Evolutionary conservation across 768 basidiomycete genomes (phyloP).

Genomic region (Ephemerocybe angulata): DNA sequence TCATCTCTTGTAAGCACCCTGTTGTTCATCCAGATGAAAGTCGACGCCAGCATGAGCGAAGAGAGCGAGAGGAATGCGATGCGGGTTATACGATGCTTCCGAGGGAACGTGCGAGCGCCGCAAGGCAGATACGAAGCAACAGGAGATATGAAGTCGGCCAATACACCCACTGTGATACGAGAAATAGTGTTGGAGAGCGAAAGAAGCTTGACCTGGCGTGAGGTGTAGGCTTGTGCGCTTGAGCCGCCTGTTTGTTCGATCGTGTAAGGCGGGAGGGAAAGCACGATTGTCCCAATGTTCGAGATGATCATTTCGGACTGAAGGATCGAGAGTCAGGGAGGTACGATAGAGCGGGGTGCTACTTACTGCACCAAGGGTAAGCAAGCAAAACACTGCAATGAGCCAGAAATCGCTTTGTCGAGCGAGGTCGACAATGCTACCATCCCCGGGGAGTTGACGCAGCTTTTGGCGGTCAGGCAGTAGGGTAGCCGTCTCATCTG

Average conservation of each 20-base stretch:
- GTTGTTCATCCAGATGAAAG: conserved; percentile 55
- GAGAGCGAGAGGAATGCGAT: conserved; percentile 55
- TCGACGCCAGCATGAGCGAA: conserved; percentile 43
- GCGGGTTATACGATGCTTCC: conserved; percentile 58
- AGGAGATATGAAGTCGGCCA: conserved; percentile 74
- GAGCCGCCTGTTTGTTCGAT: conserved; percentile 12
- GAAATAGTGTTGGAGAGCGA: conserved; percentile 71
- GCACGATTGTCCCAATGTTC: conserved; percentile 73
- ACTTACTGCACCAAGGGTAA: conserved; percentile 70
- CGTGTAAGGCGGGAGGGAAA: conserved; percentile 49
- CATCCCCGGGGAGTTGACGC: conserved; percentile 5
- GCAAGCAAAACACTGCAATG: conserved; percentile 46
- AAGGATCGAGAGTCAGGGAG: background rate
- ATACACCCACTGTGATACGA: conserved; percentile 60
- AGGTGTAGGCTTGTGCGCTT: conserved; percentile 36
- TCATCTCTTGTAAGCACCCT: conserved; percentile 44
- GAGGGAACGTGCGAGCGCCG: conserved; percentile 32
- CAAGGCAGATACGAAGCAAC: conserved; percentile 41
- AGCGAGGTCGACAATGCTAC: conserved; percentile 39
- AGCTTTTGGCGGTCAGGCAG: conserved; percentile 11
- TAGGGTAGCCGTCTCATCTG: conserved; percentile 34
- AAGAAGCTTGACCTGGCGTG: conserved; percentile 66
- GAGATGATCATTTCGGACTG: conserved; percentile 82
- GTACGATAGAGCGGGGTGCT: background rate
- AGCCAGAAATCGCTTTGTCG: conserved; percentile 62